Evolutionary conservation across 768 basidiomycete species (phyloP).

Genomic region (Mycena chlorophos): DNA sequence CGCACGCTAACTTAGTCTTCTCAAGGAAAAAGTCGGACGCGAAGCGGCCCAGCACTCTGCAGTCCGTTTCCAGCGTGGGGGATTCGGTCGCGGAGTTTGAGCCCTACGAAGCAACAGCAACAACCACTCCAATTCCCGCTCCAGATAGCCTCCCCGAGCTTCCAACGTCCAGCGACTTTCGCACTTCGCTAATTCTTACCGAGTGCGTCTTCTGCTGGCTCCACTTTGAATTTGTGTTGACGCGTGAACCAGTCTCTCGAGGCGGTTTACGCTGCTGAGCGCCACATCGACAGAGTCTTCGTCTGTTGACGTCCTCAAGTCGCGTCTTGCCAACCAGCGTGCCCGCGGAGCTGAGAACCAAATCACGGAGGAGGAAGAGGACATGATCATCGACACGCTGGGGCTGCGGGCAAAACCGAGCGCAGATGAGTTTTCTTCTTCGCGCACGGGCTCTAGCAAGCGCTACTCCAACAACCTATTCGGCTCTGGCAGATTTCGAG

Average conservation of each 20-base stretch:
- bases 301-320: conserved; percentile 62
- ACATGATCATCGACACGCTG: conserved; percentile 78
- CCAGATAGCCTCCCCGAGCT: conserved; percentile 52
- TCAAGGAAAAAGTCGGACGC: conserved; percentile 78
- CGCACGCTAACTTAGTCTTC: conserved; percentile 18
- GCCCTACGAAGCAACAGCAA: conserved; percentile 22
- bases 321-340: conserved; percentile 74
- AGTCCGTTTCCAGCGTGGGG: conserved; percentile 10
- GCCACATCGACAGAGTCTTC: conserved; percentile 66
- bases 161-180: conserved; percentile 74
- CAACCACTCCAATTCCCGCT: conserved; percentile 29
- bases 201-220: conserved; percentile 63
- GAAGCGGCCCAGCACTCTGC: conserved; percentile 37
- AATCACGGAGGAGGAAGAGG: conserved; percentile 81
- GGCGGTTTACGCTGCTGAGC: conserved; percentile 79
- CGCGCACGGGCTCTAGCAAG: conserved; percentile 50
- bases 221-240: conserved; percentile 12
- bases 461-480: conserved; percentile 88
- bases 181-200: conserved; percentile 82
- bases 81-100: conserved; percentile 35
- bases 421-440: conserved; percentile 36
- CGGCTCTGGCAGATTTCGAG: conserved; percentile 75
- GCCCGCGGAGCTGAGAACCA: conserved; percentile 65
- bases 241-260: conserved; percentile 58
- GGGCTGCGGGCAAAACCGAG: conserved; percentile 44